Evolutionary conservation across 306 rosid species (phyloP), one percentile per base, ranked within the genome.

Genomic region (Acacia crassicarpa): DNA sequence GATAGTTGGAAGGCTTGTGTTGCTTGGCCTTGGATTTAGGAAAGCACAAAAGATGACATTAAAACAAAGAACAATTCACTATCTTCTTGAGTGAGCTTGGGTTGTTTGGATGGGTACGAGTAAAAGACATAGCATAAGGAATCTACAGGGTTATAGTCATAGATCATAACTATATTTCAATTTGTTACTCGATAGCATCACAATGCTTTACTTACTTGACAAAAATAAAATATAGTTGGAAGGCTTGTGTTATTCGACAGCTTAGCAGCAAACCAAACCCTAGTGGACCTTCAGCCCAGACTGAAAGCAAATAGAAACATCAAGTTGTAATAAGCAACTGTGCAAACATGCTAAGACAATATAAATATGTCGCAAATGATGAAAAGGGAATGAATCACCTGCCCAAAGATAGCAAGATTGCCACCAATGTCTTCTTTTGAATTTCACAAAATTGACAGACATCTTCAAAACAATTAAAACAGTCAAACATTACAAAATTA

Each of bases 251-350:
- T 83, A 91, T 90, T 72, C 99, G 97, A 67, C 94, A 90, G 81
- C 94, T 90, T 80, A 96, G 84, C 80, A 96, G 86, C 90, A 96
- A 91, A 83, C 99, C 99, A 78, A 92, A 92, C 48, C 98, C 99
- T 23, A 96, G 84, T 20, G 97, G 97, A 70, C 97, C 99, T 89
- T 93, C 97, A 84, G 84, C 78, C 99, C 99, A 96, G 81, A 89
- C 98, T 96, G 93, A 70, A 89, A 88, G 76, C 82, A 86, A 83
- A 76, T 73, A 79, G 41, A 45, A 87, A 80, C 80, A 72, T 51
- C 20, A 71, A 8, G 32, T 74, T 71, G 83, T 70, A 58, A 79
- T 58, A 51, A 77, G 66, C 65, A 81, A 53, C 44, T 32, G 46
- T 58, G 86, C 48, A 46, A 43, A 35, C 79, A 51, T 63, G 49